These are phyloP conservation scores for Prosopis cineraria DNA, from an alignment of 306 rosid genomes.

Conservation along the genomic window DNA sequence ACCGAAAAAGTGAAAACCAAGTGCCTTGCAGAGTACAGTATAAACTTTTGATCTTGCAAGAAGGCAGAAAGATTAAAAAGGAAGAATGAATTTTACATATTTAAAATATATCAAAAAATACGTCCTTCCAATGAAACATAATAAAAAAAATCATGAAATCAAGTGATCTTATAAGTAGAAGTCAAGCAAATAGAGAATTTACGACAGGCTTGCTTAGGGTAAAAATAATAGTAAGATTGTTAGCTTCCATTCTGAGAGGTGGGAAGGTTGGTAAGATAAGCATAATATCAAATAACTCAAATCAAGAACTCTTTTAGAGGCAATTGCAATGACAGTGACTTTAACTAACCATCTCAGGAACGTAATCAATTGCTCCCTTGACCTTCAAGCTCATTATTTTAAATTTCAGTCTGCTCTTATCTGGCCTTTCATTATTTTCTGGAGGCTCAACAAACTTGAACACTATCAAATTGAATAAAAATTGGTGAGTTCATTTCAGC, in stretches of 20 bases:
- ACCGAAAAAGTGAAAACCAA: background rate
- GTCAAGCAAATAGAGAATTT: conserved; percentile 2
- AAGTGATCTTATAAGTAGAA: conserved; percentile 2
- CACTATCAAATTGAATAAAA: conserved; percentile 51
- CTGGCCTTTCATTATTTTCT: conserved; percentile 86
- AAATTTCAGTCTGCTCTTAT: conserved; percentile 87
- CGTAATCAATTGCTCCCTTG: conserved; percentile 82
- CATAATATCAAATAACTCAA: background rate
- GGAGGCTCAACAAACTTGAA: conserved; percentile 97
- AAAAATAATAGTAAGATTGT: conserved; percentile 6
- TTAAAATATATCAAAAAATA: background rate
- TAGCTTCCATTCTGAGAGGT: background rate
- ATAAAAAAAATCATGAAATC: conserved; percentile 10
- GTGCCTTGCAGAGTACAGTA: background rate
- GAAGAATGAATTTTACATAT: background rate
- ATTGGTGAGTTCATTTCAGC: conserved; percentile 14
- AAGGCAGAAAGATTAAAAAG: background rate
- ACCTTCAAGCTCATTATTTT: conserved; percentile 99
- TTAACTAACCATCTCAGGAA: conserved; percentile 93
- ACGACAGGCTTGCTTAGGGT: background rate
- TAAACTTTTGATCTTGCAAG: background rate
- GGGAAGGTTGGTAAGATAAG: background rate
- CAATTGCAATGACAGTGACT: conserved; percentile 9
- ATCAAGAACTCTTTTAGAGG: conserved; percentile 1
- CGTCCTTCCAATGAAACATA: background rate